A percentile compares a stretch with the other conserved stretches of the same genome.
These are phyloP conservation scores for Westerdykella sp. DNA, from an alignment of 2,329 filamentous ascomycete genomes.

Conservation along the genomic window DNA sequence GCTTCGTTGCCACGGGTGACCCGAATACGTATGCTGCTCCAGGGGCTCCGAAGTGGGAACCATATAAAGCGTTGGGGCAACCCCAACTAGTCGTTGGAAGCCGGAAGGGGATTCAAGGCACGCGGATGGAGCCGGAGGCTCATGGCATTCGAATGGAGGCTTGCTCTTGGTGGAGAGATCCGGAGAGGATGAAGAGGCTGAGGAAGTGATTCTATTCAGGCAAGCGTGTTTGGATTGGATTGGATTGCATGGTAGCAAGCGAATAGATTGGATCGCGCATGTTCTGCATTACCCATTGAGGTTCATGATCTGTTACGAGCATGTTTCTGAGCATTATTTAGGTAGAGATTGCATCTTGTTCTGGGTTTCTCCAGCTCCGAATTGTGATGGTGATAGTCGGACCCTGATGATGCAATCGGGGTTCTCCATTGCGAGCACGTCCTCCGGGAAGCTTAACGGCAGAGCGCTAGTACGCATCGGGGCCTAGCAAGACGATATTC, in stretches of 20 bases:
- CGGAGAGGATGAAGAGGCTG: conserved; percentile 21
- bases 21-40: conserved; percentile 24
- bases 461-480: no score
- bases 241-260: no score
- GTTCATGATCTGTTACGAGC: no score
- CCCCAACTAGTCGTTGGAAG: conserved; percentile 21
- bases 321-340: neutral
- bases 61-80: conserved; percentile 14
- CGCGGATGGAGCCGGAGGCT: conserved; percentile 19
- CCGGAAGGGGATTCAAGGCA: conserved; percentile 13
- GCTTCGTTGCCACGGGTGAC: conserved; percentile 31
- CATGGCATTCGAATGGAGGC: conserved; percentile 23
- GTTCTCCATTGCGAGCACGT: no score
- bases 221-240: no score
- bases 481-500: no score
- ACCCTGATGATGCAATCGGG: no score
- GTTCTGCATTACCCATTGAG: neutral
- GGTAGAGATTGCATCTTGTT: neutral
- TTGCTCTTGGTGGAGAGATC: conserved; percentile 32
- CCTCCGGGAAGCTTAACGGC: no score
- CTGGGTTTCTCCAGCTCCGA: neutral
- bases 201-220: conserved; percentile 18
- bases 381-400: no score
- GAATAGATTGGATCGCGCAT: no score
- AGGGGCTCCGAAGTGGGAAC: conserved; percentile 24